Conservation (phyloP, 2,329 filamentous ascomycete genomes). For the Endocalyx cinctus region DNA sequence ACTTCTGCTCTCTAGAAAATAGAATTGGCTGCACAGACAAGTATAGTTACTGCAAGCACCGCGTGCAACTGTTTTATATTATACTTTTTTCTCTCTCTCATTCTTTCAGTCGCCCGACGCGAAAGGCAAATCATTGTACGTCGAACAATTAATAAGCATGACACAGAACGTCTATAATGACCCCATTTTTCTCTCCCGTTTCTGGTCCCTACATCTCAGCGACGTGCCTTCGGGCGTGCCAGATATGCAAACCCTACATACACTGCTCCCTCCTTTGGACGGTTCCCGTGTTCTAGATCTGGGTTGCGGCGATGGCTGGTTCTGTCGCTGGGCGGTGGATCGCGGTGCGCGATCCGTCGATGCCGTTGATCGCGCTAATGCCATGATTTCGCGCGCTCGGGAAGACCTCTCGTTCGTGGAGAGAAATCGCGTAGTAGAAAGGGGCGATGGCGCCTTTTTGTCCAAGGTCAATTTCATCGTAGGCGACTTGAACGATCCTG, state of each 20-base stretch:
- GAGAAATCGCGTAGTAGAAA: no score
- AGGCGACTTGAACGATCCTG: neutral
- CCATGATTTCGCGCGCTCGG: slow-evolving; percentile 1
- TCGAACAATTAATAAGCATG: neutral
- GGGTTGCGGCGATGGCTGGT: slow-evolving; percentile 3
- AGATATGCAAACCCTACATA: neutral
- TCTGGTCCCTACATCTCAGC: neutral
- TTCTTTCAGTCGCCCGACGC: neutral
- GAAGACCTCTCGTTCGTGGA: neutral
- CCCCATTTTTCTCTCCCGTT: slow-evolving; percentile 1
- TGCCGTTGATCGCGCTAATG: neutral
- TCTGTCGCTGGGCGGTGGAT: neutral
- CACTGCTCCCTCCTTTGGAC: slow-evolving; percentile 1
- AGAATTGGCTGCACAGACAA: no score
- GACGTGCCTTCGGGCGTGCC: neutral
- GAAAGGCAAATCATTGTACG: neutral
- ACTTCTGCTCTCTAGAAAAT: no score
- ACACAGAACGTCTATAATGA: slow-evolving; percentile 3
- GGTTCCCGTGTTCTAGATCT: slow-evolving; percentile 1
- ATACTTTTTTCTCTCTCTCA: no score
- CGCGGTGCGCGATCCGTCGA: neutral
- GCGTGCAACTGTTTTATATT: no score
- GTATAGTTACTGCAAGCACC: no score
- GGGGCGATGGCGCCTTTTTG: no score
- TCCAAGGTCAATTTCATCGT: neutral